Evolutionary conservation across 768 basidiomycete species (phyloP).

Genomic region (Tylopilus balloui): DNA sequence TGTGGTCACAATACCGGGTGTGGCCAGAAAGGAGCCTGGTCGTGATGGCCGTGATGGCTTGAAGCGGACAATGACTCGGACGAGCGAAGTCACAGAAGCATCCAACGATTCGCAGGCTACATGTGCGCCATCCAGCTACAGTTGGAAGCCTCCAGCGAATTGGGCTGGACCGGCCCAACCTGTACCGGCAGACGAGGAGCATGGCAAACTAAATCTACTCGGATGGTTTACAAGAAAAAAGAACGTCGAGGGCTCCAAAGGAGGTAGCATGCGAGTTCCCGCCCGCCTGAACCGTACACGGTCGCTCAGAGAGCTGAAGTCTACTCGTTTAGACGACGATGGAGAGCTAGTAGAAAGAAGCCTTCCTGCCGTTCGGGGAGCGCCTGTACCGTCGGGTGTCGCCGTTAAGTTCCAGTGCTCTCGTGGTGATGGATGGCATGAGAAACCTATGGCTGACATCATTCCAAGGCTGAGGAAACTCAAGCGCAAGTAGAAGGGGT

Average conservation of each 20-base stretch:
- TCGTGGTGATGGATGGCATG: slow-evolving; percentile 17
- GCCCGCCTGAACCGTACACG: background rate
- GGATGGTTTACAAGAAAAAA: background rate
- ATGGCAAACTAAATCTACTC: background rate
- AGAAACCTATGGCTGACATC: slow-evolving; percentile 26
- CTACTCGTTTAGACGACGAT: background rate
- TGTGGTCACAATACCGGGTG: background rate
- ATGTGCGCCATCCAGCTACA: background rate
- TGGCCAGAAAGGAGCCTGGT: background rate
- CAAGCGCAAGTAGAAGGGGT: slow-evolving; percentile 12
- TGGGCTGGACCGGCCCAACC: slow-evolving; percentile 22
- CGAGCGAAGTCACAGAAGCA: background rate
- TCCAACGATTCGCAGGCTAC: background rate
- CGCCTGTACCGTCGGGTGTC: background rate
- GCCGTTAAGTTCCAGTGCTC: slow-evolving; percentile 14
- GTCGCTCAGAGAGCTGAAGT: background rate
- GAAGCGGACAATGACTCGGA: background rate
- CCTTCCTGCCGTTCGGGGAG: background rate
- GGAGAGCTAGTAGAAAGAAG: background rate
- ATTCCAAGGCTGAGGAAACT: slow-evolving; percentile 29
- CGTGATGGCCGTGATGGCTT: background rate
- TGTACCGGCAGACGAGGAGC: background rate
- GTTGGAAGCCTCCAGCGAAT: slow-evolving; percentile 22
- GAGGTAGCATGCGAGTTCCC: background rate
- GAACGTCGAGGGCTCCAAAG: background rate